Conservation (phyloP, 176 grass and related monocot genomes). For the Phoenix dactylifera region DNA sequence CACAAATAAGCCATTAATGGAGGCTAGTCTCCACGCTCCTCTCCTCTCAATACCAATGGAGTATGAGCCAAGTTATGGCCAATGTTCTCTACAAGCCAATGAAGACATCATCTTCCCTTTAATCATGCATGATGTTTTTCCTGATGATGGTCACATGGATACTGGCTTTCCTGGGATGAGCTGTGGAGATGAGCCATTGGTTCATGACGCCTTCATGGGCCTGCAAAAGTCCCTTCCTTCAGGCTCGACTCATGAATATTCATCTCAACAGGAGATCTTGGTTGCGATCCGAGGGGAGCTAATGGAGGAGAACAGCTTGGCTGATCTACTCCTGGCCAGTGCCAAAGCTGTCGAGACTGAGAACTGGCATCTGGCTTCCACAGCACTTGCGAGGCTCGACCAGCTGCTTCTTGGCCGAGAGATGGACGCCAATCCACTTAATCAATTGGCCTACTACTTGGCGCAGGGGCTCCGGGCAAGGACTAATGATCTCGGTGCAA, state of each 20-base stretch:
- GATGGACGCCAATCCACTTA: constrained; percentile 16
- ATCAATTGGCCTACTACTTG: constrained; percentile 35
- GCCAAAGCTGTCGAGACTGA: constrained; percentile 37
- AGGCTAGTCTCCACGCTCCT: constrained; percentile 33
- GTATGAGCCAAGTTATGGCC: constrained; percentile 5
- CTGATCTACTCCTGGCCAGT: constrained; percentile 39
- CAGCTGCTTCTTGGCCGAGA: constrained; percentile 2
- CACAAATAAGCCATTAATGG: constrained; percentile 26
- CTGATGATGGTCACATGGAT: constrained; percentile 11
- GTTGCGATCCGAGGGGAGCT: constrained; percentile 35
- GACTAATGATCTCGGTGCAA: constrained; percentile 1
- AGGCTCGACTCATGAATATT: constrained; percentile 1
- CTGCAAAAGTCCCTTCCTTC: no score
- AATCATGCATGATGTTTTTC: constrained; percentile 17
- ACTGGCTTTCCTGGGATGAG: constrained; percentile 2
- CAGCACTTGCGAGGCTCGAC: constrained; percentile 28
- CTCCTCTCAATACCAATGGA: constrained; percentile 19
- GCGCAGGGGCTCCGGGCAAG: constrained; percentile 24
- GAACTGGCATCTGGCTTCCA: constrained; percentile 27
- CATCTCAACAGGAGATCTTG: constrained; percentile 28
- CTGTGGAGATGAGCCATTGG: not conserved
- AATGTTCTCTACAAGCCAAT: no score
- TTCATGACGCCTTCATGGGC: no score
- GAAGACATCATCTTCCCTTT: constrained; percentile 21
- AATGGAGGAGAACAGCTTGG: constrained; percentile 41